These are phyloP conservation scores for Camelina neglecta DNA, from an alignment of 345 rosid species.

Conservation along the genomic window DNA sequence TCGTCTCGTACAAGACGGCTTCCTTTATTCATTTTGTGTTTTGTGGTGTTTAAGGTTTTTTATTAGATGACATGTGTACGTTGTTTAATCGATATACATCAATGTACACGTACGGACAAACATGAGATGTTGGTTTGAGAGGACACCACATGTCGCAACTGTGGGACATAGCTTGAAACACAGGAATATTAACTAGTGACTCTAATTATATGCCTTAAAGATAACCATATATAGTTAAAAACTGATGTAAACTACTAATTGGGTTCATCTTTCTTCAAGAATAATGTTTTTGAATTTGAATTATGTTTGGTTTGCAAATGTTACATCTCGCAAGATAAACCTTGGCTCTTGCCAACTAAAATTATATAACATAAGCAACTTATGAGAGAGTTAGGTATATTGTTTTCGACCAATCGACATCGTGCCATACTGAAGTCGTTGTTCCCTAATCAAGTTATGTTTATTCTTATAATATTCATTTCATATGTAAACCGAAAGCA, in stretches of 20 bases:
- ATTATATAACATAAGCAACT: not conserved
- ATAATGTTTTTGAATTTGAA: not conserved
- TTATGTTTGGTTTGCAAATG: not conserved
- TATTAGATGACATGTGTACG: constrained; percentile 11
- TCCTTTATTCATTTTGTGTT: not conserved
- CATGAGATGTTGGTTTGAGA: constrained; percentile 26
- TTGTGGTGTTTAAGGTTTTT: constrained; percentile 35
- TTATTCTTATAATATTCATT: not conserved
- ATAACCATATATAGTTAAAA: not conserved
- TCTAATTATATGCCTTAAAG: not conserved
- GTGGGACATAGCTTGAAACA: constrained; percentile 18
- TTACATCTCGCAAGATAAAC: not conserved
- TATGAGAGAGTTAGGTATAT: not conserved
- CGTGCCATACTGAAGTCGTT: not conserved
- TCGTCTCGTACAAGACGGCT: not conserved
- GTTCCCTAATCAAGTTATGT: not conserved
- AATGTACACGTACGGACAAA: constrained; percentile 15
- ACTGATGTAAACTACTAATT: not conserved
- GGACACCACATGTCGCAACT: constrained; percentile 21
- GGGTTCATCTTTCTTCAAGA: not conserved
- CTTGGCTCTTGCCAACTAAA: not conserved
- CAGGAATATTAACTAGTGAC: not conserved
- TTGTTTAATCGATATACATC: constrained; percentile 20
- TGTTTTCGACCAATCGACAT: constrained; percentile 15
- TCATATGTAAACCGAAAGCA: constrained; percentile 32